A percentile compares a stretch with the other conserved stretches of the same genome.
These are phyloP conservation scores for Aspergillus pseudoterreus DNA, from an alignment of 2,329 filamentous ascomycete species.

Conservation along the genomic window DNA sequence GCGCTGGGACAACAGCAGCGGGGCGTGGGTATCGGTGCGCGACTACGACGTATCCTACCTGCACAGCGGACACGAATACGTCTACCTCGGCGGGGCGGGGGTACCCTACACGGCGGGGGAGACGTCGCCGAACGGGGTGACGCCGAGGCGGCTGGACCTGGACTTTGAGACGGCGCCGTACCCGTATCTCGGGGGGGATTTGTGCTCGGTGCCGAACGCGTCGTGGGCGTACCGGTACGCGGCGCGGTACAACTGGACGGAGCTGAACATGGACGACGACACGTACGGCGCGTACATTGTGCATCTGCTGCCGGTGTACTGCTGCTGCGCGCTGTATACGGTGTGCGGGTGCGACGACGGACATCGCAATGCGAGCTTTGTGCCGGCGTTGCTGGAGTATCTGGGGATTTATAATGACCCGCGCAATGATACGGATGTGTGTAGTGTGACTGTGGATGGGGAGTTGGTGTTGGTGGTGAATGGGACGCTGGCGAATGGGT, in stretches of 20 bases:
- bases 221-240: neutral
- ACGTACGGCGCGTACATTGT: neutral
- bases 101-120: neutral
- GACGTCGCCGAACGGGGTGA: neutral
- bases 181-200: neutral
- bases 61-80: neutral
- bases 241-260: neutral
- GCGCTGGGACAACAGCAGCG: conserved; percentile 6
- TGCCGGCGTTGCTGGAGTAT: neutral
- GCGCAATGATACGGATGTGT: neutral
- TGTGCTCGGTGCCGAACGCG: neutral
- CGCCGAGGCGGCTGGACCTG: neutral
- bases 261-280: neutral
- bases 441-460: conserved; percentile 2
- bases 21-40: neutral
- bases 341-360: conserved; percentile 6
- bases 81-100: neutral
- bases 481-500: conserved; percentile 5
- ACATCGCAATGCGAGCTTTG: conserved; percentile 3
- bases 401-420: neutral
- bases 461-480: neutral
- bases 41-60: neutral
- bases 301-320: conserved; percentile 1
- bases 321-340: conserved; percentile 1
- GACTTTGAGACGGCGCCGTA: neutral